phyloP scores from a whole-genome alignment of 2,329 filamentous ascomycete genomes.

The Sphaerulina populicola region DNA sequence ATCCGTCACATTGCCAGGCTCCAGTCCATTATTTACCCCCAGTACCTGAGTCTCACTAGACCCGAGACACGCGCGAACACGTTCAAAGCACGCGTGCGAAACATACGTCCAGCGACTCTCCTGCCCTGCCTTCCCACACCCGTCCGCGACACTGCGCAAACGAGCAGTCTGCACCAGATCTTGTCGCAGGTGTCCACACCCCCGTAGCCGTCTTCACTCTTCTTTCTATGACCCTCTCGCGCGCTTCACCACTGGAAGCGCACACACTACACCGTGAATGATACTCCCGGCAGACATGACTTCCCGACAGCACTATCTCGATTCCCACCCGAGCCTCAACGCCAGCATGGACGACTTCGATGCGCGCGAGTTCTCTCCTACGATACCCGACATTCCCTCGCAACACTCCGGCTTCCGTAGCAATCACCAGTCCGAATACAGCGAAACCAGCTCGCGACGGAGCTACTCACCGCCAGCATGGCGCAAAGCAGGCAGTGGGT shows the following conservation, averaged over 20 bases:
- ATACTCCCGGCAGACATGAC: constrained; percentile 18
- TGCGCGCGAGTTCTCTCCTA: constrained; percentile 46
- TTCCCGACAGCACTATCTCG: constrained; percentile 20
- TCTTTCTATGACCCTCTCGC: neutral
- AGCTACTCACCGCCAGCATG: constrained; percentile 61
- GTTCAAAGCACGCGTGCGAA: constrained; percentile 9
- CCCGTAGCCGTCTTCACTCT: constrained; percentile 6
- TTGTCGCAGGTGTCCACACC: constrained; percentile 6
- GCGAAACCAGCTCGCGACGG: constrained; percentile 42
- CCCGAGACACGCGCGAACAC: constrained; percentile 5
- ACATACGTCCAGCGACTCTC: neutral
- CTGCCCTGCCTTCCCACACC: neutral
- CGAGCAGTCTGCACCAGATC: constrained; percentile 9
- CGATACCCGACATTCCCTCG: constrained; percentile 48
- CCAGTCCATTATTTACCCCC: neutral
- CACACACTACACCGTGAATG: constrained; percentile 13
- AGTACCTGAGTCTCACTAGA: neutral
- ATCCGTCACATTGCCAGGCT: neutral
- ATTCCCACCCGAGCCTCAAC: constrained; percentile 50
- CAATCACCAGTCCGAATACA: constrained; percentile 39
- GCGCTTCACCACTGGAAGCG: constrained; percentile 9
- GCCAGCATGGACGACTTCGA: constrained; percentile 57
- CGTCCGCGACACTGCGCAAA: constrained; percentile 6
- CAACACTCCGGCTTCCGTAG: constrained; percentile 56
- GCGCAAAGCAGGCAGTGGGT: constrained; percentile 51